Percentiles rank a stretch among this genome's conserved stretches.
phyloP scores from a whole-genome alignment of 345 rosid genomes.

The Jatropha curcas region DNA sequence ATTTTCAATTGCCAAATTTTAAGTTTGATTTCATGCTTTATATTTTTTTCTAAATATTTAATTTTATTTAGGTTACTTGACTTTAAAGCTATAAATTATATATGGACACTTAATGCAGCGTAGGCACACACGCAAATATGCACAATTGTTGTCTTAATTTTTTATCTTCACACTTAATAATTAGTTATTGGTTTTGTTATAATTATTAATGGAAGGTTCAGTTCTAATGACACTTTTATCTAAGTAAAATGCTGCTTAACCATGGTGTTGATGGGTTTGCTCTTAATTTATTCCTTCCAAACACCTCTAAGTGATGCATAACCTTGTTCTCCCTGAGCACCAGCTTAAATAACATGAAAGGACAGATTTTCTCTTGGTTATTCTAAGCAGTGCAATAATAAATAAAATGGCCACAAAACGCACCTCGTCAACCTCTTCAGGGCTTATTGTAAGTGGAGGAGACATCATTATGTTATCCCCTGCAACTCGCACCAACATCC shows the following conservation, averaged over 20 bases:
- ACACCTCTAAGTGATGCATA: not conserved
- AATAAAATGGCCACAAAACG: not conserved
- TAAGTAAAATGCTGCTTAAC: not conserved
- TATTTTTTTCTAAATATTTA: not conserved
- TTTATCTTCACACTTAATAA: not conserved
- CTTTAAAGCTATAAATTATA: too few relatives aligned
- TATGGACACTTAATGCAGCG: too few relatives aligned
- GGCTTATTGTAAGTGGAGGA: constrained; percentile 71
- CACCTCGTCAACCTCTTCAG: constrained; percentile 83
- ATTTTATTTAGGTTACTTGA: too few relatives aligned
- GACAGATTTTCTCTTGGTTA: not conserved
- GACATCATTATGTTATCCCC: constrained; percentile 95
- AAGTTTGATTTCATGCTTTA: not conserved
- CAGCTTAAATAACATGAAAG: not conserved
- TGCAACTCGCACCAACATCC: constrained; percentile 84
- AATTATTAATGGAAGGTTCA: too few relatives aligned
- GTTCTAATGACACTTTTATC: not conserved
- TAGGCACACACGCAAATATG: too few relatives aligned
- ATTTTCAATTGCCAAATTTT: not conserved
- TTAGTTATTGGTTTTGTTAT: too few relatives aligned
- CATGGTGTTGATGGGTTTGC: not conserved
- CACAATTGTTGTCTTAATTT: too few relatives aligned
- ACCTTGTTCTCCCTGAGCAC: not conserved
- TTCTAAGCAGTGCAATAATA: not conserved
- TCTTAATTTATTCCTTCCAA: not conserved